Percentiles rank a stretch among this genome's conserved stretches.
Conservation (phyloP, 2,329 filamentous ascomycete genomes). For the Hirsutella minnesotensis region DNA sequence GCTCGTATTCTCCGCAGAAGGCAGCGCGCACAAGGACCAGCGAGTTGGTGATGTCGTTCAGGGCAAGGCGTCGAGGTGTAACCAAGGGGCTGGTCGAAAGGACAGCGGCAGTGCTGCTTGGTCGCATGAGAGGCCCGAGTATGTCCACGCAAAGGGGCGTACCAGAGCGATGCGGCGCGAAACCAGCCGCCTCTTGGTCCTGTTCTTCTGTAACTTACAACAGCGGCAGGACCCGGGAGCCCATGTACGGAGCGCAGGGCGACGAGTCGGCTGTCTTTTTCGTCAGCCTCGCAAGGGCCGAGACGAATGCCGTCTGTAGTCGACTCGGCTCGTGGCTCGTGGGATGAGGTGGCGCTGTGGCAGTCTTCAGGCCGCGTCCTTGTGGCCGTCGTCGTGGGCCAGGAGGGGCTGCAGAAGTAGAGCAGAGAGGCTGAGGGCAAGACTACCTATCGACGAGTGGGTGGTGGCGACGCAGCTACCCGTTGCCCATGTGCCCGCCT, state of each 20-base stretch:
- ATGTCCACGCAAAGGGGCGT: conserved; percentile 7
- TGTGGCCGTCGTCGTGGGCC: not conserved
- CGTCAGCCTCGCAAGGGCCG: not conserved
- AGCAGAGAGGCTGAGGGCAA: not conserved
- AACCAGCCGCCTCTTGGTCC: not conserved
- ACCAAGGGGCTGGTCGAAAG: conserved; percentile 14
- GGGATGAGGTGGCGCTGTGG: not conserved
- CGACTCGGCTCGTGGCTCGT: not conserved
- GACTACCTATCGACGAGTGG: conserved; percentile 1
- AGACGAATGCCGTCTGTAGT: not conserved
- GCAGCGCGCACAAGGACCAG: conserved; percentile 12
- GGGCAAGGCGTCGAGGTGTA: conserved; percentile 11
- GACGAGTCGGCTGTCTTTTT: not conserved
- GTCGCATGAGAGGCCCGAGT: conserved; percentile 9
- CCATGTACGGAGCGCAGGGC: not conserved
- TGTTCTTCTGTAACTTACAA: conserved; percentile 2
- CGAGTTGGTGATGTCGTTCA: conserved; percentile 9
- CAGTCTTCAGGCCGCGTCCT: not conserved
- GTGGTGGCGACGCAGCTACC: conserved; percentile 11
- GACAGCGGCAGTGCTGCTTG: conserved; percentile 6
- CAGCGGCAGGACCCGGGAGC: too few relatives aligned
- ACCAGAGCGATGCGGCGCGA: not conserved
- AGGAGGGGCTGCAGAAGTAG: not conserved
- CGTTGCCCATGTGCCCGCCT: conserved; percentile 10
- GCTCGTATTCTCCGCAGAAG: conserved; percentile 19